Evolutionary conservation across 441 rosid genomes (phyloP).

Genomic region (Populus hybrid): DNA sequence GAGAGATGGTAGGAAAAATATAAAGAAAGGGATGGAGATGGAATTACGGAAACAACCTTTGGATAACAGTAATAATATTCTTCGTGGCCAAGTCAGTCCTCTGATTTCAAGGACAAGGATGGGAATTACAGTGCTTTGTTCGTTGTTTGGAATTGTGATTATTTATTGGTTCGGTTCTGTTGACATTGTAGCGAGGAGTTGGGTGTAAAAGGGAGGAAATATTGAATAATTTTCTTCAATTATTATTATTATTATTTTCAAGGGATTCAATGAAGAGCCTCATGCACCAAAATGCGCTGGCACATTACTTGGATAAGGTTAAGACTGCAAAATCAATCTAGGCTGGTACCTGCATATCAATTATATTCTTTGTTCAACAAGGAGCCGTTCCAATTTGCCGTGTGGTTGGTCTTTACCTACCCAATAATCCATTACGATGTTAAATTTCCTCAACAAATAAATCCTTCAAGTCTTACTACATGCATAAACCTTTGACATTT

Average conservation of each 20-base stretch:
- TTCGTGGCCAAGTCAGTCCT: constrained; percentile 3
- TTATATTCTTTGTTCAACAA: neutral
- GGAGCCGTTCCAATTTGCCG: neutral
- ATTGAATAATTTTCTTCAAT: no score
- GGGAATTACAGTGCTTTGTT: neutral
- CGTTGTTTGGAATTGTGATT: neutral
- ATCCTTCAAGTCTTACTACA: neutral
- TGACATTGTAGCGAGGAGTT: no score
- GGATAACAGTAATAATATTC: neutral
- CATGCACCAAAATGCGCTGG: neutral
- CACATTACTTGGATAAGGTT: neutral
- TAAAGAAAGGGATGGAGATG: neutral
- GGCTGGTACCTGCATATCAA: neutral
- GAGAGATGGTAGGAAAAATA: neutral
- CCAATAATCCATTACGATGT: neutral
- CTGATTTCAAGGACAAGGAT: neutral
- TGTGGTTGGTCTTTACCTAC: neutral
- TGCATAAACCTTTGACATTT: neutral
- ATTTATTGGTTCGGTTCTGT: neutral
- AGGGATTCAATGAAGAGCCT: neutral
- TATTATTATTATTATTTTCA: neutral
- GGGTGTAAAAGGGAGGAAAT: no score
- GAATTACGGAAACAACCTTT: constrained; percentile 24
- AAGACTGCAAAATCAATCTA: neutral
- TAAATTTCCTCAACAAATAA: neutral